These are phyloP conservation scores for Debaryomyces coudertii DNA, from an alignment of 1,139 yeast genomes.

Conservation along the genomic window DNA sequence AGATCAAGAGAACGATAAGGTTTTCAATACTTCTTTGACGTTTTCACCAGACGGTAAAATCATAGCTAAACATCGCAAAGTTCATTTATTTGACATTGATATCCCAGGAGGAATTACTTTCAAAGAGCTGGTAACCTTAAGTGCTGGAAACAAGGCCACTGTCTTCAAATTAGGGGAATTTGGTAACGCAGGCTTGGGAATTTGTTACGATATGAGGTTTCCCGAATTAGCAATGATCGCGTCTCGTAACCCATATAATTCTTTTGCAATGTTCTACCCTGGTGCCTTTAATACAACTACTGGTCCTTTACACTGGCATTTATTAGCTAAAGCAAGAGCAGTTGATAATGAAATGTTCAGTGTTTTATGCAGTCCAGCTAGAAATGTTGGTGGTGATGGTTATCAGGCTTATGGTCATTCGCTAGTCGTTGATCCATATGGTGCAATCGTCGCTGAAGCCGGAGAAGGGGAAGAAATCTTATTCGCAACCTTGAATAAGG, in stretches of 20 bases:
- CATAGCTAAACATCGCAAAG: conserved; percentile 69
- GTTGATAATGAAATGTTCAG: conserved; percentile 82
- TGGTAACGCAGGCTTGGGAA: conserved; percentile 62
- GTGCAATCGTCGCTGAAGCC: conserved; percentile 64
- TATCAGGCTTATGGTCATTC: conserved; percentile 77
- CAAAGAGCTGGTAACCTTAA: conserved; percentile 72
- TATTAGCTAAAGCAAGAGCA: conserved; percentile 76
- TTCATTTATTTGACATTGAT: conserved; percentile 84
- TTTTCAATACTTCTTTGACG: conserved; percentile 29
- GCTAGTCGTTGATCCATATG: conserved; percentile 84
- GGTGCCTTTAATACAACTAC: conserved; percentile 88
- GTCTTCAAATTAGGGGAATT: conserved; percentile 46
- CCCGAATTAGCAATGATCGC: conserved; percentile 69
- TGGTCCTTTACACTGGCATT: conserved; percentile 85
- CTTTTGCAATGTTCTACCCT: conserved; percentile 73
- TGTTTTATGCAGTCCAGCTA: conserved; percentile 50
- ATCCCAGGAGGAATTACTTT: conserved; percentile 68
- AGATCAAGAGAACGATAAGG: conserved; percentile 17
- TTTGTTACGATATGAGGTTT: conserved; percentile 82
- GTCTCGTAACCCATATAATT: conserved; percentile 60
- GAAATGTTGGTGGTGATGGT: conserved; percentile 74
- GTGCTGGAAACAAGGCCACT: conserved; percentile 68
- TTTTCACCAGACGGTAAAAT: conserved; percentile 62
- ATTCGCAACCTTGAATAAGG: conserved; percentile 28
- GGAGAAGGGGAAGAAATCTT: conserved; percentile 31